A percentile compares a stretch with the other conserved stretches of the same genome.
Evolutionary conservation across 2,329 filamentous ascomycete genomes (phyloP).

Genomic region (Botrytis pseudocinerea): DNA sequence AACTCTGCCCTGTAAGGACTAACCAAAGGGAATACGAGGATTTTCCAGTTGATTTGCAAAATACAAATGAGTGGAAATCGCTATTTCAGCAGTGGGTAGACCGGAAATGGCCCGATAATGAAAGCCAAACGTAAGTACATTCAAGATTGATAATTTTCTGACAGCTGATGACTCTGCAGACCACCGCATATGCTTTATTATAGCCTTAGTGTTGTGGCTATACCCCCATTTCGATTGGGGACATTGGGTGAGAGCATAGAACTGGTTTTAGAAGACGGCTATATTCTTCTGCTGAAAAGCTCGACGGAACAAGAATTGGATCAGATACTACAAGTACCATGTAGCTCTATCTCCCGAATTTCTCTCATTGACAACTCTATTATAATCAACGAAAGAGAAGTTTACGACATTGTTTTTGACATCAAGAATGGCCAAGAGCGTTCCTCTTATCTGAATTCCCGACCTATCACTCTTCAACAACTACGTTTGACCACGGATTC

Average conservation of each 20-base stretch:
- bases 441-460: slow-evolving; percentile 14
- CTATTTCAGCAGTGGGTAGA: slow-evolving; percentile 35
- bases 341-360: slow-evolving; percentile 9
- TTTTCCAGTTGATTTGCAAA: slow-evolving; percentile 33
- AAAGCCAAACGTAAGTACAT: neutral
- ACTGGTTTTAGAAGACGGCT: slow-evolving; percentile 16
- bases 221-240: slow-evolving; percentile 13
- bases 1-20: slow-evolving; percentile 33
- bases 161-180: slow-evolving; percentile 12
- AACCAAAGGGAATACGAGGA: slow-evolving; percentile 24
- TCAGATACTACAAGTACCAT: slow-evolving; percentile 25
- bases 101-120: slow-evolving; percentile 13
- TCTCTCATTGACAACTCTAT: neutral
- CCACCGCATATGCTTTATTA: slow-evolving; percentile 21
- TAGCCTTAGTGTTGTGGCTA: slow-evolving; percentile 12
- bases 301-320: slow-evolving; percentile 20
- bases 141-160: neutral
- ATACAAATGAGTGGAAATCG: slow-evolving; percentile 30
- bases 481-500: neutral
- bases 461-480: neutral
- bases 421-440: neutral
- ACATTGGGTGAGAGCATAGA: slow-evolving; percentile 6
- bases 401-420: neutral
- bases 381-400: neutral
- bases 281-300: slow-evolving; percentile 19